A percentile compares a stretch with the other conserved stretches of the same genome.
These are phyloP conservation scores for Evernia prunastri DNA, from an alignment of 495 filamentous ascomycete species.

Conservation along the genomic window DNA sequence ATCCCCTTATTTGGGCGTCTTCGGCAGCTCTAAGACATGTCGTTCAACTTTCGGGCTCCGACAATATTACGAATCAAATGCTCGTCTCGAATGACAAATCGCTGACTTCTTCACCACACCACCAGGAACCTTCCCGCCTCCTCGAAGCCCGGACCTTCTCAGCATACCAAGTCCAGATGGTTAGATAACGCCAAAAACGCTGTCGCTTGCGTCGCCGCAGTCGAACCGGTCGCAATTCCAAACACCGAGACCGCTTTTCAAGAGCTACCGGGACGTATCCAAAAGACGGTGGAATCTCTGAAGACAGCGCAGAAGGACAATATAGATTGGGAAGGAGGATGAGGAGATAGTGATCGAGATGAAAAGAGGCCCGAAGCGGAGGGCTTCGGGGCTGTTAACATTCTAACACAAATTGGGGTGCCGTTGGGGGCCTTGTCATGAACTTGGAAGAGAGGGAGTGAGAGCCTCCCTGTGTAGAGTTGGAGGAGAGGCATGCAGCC, in stretches of 20 bases:
- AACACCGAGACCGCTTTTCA: conserved; percentile 37
- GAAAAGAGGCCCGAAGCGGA: conserved; percentile 20
- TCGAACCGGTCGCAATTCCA: conserved; percentile 27
- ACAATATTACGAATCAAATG: background rate
- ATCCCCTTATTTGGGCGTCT: background rate
- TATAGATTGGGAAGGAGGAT: conserved; percentile 33
- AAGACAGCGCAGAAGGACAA: conserved; percentile 33
- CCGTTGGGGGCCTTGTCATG: conserved; percentile 46
- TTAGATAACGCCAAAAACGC: conserved; percentile 29
- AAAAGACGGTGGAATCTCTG: conserved; percentile 37
- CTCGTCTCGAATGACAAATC: background rate
- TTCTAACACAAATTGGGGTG: conserved; percentile 51
- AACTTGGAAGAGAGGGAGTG: background rate
- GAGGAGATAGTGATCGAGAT: conserved; percentile 32
- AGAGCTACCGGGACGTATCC: conserved; percentile 37
- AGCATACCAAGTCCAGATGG: conserved; percentile 40
- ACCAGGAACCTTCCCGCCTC: conserved; percentile 9
- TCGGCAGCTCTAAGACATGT: background rate
- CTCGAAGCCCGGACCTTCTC: conserved; percentile 45
- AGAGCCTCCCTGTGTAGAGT: background rate
- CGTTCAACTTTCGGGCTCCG: background rate
- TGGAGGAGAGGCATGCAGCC: background rate
- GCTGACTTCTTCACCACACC: background rate
- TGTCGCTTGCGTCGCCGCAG: conserved; percentile 29
- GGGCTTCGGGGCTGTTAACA: conserved; percentile 32